Evolutionary conservation across 2,329 filamentous ascomycete species (phyloP).

Genomic region (Zarea fungicola): DNA sequence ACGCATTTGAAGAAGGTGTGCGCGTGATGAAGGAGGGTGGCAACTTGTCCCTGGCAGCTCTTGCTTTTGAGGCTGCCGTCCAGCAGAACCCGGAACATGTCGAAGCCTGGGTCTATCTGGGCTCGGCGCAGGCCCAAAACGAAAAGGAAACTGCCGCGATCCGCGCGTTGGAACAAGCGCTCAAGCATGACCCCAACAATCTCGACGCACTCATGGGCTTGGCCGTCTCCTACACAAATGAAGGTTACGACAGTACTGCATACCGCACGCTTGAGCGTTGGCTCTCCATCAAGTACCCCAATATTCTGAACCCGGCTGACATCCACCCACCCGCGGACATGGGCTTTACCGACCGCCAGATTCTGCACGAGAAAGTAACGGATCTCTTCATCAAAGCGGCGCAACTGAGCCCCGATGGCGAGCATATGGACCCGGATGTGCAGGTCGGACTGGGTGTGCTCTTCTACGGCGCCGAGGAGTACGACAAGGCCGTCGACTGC

Average conservation of each 20-base stretch:
- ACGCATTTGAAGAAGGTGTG: constrained; percentile 89
- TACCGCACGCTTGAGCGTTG: constrained; percentile 95
- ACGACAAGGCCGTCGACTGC: constrained; percentile 97
- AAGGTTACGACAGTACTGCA: constrained; percentile 94
- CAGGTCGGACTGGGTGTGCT: constrained; percentile 95
- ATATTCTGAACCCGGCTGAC: constrained; percentile 66
- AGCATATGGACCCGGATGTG: constrained; percentile 97
- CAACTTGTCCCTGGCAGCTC: constrained; percentile 85
- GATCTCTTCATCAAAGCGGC: constrained; percentile 88
- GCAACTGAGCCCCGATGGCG: constrained; percentile 83
- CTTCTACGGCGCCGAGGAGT: constrained; percentile 97
- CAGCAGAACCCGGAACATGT: constrained; percentile 84
- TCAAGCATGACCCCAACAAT: constrained; percentile 83
- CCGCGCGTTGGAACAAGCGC: constrained; percentile 82
- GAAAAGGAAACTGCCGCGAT: constrained; percentile 97
- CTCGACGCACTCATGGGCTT: constrained; percentile 89
- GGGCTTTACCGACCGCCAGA: constrained; percentile 88
- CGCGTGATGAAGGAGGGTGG: constrained; percentile 91
- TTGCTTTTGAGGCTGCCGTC: constrained; percentile 93
- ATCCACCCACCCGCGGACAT: constrained; percentile 74
- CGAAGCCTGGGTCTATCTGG: constrained; percentile 90
- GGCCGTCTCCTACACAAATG: constrained; percentile 96
- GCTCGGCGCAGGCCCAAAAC: constrained; percentile 91
- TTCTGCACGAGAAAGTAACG: constrained; percentile 86
- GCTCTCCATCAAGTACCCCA: constrained; percentile 91